These are phyloP conservation scores for Sporisorium iseilematis-ciliati DNA, from an alignment of 1,284 basidiomycete genomes.

Conservation along the genomic window DNA sequence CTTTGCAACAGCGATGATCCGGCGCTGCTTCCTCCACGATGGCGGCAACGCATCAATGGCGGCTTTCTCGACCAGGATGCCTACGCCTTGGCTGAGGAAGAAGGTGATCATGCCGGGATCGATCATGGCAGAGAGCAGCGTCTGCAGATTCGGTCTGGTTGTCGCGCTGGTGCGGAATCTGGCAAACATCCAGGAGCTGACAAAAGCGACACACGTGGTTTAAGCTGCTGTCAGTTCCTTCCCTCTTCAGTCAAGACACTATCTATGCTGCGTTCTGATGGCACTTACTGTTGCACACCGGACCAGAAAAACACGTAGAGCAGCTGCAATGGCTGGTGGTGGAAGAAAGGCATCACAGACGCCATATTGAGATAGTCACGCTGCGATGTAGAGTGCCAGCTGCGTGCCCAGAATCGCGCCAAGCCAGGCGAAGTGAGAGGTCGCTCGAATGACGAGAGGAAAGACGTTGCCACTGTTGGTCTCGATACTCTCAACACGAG, in stretches of 20 bases:
- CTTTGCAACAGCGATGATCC: slow-evolving; percentile 3
- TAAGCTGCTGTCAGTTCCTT: background rate
- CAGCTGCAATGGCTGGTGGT: slow-evolving; percentile 15
- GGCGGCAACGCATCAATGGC: slow-evolving; percentile 21
- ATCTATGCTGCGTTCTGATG: background rate
- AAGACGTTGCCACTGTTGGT: slow-evolving; percentile 21
- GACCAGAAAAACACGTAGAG: slow-evolving; percentile 49
- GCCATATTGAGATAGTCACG: slow-evolving; percentile 40
- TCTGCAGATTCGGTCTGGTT: background rate
- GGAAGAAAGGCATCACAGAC: slow-evolving; percentile 18
- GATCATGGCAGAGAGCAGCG: slow-evolving; percentile 18
- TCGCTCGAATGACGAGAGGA: slow-evolving; percentile 32
- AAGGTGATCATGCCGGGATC: slow-evolving; percentile 40
- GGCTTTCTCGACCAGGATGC: slow-evolving; percentile 29
- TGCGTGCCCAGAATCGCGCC: slow-evolving; percentile 36
- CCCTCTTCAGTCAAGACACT: background rate
- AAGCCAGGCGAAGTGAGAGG: slow-evolving; percentile 28
- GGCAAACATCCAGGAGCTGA: slow-evolving; percentile 37
- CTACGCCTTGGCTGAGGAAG: slow-evolving; percentile 37
- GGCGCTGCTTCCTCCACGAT: slow-evolving; percentile 26
- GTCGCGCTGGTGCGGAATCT: slow-evolving; percentile 15
- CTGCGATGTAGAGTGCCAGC: slow-evolving; percentile 45
- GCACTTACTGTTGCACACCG: slow-evolving; percentile 43
- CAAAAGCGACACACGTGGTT: background rate
- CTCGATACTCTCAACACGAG: slow-evolving; percentile 20